These are phyloP conservation scores for Schwanniomyces yamadae DNA, from an alignment of 805 yeast species.

Conservation along the genomic window DNA sequence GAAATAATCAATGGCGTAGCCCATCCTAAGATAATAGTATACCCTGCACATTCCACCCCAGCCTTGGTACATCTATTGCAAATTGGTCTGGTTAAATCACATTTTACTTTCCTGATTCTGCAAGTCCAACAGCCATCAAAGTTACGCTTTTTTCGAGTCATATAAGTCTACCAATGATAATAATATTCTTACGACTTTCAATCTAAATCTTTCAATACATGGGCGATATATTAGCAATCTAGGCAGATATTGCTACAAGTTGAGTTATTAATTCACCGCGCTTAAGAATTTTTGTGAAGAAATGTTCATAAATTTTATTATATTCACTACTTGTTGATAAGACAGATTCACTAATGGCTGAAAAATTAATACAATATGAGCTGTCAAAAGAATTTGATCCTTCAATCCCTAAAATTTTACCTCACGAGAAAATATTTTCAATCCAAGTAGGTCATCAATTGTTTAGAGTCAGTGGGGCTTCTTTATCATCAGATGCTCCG, in stretches of 20 bases:
- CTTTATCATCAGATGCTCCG: conserved; percentile 82
- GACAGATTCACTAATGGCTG: not conserved
- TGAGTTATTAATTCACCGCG: too few relatives aligned
- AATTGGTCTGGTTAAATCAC: conserved; percentile 47
- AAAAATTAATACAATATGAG: conserved; percentile 1
- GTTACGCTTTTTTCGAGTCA: conserved; percentile 29
- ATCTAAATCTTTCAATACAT: too few relatives aligned
- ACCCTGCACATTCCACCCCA: conserved; percentile 47
- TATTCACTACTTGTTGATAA: too few relatives aligned
- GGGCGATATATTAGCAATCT: too few relatives aligned
- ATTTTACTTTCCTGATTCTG: conserved; percentile 50
- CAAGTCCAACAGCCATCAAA: conserved; percentile 61
- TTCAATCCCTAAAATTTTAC: conserved; percentile 52
- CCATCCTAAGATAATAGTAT: conserved; percentile 49
- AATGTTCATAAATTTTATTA: too few relatives aligned
- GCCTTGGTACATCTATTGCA: conserved; percentile 50
- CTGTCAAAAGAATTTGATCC: conserved; percentile 36
- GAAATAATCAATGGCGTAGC: conserved; percentile 38
- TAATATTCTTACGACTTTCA: too few relatives aligned
- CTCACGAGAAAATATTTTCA: conserved; percentile 66
- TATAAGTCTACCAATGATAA: too few relatives aligned
- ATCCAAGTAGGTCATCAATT: conserved; percentile 66
- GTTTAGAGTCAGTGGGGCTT: conserved; percentile 76
- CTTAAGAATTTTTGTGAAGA: too few relatives aligned
- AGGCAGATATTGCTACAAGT: too few relatives aligned